A percentile compares a stretch with the other conserved stretches of the same genome.
phyloP scores from a whole-genome alignment of 805 yeast species.

The Sungouiella blattae region DNA sequence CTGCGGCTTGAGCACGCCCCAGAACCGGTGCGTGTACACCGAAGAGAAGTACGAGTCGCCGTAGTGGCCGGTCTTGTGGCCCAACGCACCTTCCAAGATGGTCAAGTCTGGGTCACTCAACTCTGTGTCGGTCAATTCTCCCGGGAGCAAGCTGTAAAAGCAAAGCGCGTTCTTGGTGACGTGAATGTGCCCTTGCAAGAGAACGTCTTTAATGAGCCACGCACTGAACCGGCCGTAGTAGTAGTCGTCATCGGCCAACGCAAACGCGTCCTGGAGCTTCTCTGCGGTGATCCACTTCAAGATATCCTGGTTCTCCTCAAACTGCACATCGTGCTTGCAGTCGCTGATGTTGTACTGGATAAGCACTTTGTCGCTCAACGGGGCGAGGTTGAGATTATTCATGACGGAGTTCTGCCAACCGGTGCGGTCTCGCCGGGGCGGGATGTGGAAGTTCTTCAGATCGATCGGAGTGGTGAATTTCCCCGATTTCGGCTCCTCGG shows the following conservation, averaged over 20 bases:
- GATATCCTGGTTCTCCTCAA: conserved; percentile 7
- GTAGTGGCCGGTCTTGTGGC: conserved; percentile 35
- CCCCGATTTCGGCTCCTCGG: neutral
- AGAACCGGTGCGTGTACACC: conserved; percentile 50
- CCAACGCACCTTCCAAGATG: conserved; percentile 36
- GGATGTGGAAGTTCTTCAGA: conserved; percentile 5
- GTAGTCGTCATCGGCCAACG: conserved; percentile 51
- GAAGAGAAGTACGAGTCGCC: conserved; percentile 35
- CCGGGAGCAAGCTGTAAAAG: conserved; percentile 77
- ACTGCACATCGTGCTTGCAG: conserved; percentile 5
- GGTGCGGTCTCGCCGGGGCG: conserved; percentile 12
- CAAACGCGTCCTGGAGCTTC: conserved; percentile 34
- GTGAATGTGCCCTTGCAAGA: conserved; percentile 82
- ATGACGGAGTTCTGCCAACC: conserved; percentile 29
- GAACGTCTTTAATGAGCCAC: conserved; percentile 79
- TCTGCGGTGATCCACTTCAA: conserved; percentile 30
- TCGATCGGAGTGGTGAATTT: too few relatives aligned
- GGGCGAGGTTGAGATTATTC: conserved; percentile 10
- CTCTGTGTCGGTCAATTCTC: conserved; percentile 10
- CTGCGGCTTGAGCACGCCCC: conserved; percentile 76
- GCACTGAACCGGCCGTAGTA: conserved; percentile 62
- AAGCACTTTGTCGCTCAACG: conserved; percentile 9
- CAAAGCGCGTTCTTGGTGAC: conserved; percentile 62
- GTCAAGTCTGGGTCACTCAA: conserved; percentile 11
- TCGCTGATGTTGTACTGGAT: conserved; percentile 11